Evolutionary conservation across 768 basidiomycete species (phyloP).

Genomic region (Pisolithus sp.): DNA sequence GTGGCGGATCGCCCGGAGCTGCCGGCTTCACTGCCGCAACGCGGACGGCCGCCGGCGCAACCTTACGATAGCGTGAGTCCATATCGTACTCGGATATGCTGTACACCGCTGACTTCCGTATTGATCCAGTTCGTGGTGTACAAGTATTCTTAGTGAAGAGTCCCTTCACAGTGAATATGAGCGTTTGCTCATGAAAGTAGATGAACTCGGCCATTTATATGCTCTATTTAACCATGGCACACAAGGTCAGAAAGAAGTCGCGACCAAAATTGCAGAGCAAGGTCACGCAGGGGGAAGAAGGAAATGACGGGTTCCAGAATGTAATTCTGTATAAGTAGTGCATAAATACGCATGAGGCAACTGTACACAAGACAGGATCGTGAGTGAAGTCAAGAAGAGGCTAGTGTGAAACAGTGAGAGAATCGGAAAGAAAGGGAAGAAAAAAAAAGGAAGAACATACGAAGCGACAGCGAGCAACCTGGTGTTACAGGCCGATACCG

Average conservation of each 20-base stretch:
- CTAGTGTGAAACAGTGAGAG: neutral
- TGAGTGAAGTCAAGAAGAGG: neutral
- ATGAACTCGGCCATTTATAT: neutral
- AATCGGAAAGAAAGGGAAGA: neutral
- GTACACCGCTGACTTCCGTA: neutral
- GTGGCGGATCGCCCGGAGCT: conserved; percentile 51
- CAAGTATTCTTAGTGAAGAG: conserved; percentile 22
- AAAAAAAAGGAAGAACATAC: conserved; percentile 1
- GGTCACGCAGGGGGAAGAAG: neutral
- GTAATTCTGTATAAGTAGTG: neutral
- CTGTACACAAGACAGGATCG: neutral
- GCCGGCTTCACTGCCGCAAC: conserved; percentile 53
- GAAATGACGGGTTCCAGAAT: no score
- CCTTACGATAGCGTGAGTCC: conserved; percentile 52
- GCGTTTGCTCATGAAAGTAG: neutral
- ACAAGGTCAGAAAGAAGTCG: neutral
- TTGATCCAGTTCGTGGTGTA: conserved; percentile 36
- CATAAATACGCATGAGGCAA: neutral
- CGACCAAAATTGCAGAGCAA: no score
- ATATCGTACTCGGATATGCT: neutral
- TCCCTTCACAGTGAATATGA: neutral
- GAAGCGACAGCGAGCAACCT: neutral
- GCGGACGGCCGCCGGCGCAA: conserved; percentile 44
- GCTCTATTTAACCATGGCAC: neutral
- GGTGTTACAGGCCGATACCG: conserved; percentile 44